A percentile compares a stretch with the other conserved stretches of the same genome.
phyloP scores from a whole-genome alignment of 192 early-diverging fungal genomes.

The Entomortierella beljakovae region DNA sequence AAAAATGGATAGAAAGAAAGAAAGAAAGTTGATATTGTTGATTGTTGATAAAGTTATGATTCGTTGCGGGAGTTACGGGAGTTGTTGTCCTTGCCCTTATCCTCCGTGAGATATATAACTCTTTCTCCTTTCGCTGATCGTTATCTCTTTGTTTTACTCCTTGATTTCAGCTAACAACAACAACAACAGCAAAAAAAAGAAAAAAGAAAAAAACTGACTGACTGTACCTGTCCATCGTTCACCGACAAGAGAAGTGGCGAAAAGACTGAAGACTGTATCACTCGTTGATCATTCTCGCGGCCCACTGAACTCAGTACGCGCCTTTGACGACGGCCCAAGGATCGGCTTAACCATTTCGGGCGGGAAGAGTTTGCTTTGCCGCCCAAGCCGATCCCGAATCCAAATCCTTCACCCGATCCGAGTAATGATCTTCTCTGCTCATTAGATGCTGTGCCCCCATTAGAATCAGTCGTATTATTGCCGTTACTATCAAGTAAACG shows the following conservation, averaged over 20 bases:
- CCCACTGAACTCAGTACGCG: constrained; percentile 36
- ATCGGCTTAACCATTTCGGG: constrained; percentile 21
- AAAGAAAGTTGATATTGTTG: no score
- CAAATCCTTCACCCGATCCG: constrained; percentile 40
- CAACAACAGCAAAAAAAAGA: neutral
- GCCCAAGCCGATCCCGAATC: constrained; percentile 39
- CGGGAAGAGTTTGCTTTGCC: constrained; percentile 20
- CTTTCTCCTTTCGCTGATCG: neutral
- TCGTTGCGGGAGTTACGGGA: no score
- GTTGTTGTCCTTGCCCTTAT: no score
- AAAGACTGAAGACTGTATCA: constrained; percentile 50
- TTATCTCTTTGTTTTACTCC: neutral
- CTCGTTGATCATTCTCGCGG: constrained; percentile 37
- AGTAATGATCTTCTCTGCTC: constrained; percentile 37
- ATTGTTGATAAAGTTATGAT: no score
- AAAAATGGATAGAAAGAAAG: no score
- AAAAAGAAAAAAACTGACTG: neutral
- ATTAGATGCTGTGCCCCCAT: constrained; percentile 1
- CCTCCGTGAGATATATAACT: no score
- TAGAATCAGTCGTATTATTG: neutral
- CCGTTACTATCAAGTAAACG: neutral
- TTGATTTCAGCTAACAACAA: neutral
- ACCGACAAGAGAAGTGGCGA: constrained; percentile 32
- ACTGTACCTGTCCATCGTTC: constrained; percentile 20
- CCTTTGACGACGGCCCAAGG: constrained; percentile 16